Conservation (phyloP, 768 basidiomycete genomes). For the Leccinum subgranulosum region DNA sequence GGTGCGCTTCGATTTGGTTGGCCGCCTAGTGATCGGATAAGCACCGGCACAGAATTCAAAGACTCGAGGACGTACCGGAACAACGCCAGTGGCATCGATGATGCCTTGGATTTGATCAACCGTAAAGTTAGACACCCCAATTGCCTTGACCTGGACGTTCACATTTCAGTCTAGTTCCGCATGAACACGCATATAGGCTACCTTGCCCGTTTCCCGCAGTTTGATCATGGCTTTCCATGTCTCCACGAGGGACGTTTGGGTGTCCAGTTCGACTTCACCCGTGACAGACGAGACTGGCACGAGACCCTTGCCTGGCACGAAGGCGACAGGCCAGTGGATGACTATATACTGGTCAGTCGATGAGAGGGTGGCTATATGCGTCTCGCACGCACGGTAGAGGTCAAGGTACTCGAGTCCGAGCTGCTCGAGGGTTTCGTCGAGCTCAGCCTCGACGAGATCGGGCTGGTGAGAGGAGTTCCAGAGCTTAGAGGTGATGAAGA, state of each 20-base stretch:
- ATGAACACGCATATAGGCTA: slow-evolving; percentile 20
- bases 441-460: slow-evolving; percentile 63
- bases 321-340: slow-evolving; percentile 78
- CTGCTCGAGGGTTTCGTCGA: slow-evolving; percentile 71
- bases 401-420: slow-evolving; percentile 78
- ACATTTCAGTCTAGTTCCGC: not conserved
- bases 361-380: slow-evolving; percentile 1
- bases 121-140: slow-evolving; percentile 86
- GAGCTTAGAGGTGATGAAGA: slow-evolving; percentile 80
- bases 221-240: slow-evolving; percentile 82
- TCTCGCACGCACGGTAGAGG: slow-evolving; percentile 57
- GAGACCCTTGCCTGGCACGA: slow-evolving; percentile 54
- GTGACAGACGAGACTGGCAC: slow-evolving; percentile 45
- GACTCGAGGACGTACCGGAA: slow-evolving; percentile 49
- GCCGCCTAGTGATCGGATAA: slow-evolving; percentile 37
- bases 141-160: slow-evolving; percentile 48
- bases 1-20: slow-evolving; percentile 86
- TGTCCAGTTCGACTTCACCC: slow-evolving; percentile 54
- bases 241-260: slow-evolving; percentile 59
- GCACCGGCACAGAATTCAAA: not conserved
- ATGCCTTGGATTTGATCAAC: slow-evolving; percentile 63
- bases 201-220: slow-evolving; percentile 68
- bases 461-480: slow-evolving; percentile 78
- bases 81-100: slow-evolving; percentile 64
- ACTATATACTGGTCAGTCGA: slow-evolving; percentile 38